Evolutionary conservation across 2,329 filamentous ascomycete genomes (phyloP), one percentile per base, ranked within the genome.

Genomic region (Alternaria arbusti): DNA sequence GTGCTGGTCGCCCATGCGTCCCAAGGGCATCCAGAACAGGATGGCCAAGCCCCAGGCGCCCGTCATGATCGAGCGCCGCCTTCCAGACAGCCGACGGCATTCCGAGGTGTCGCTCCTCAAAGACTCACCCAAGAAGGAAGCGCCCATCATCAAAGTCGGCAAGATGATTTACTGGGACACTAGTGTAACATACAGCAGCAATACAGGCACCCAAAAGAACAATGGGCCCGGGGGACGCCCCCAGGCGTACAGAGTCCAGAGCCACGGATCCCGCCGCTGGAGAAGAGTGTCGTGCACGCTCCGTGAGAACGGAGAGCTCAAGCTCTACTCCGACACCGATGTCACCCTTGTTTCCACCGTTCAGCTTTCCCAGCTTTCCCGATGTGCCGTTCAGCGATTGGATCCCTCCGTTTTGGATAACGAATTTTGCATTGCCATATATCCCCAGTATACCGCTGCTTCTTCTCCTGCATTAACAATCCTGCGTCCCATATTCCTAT

Each of bases 261-360:
- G 85, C 69, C 82, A 86, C 40, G 82, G 86, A 56, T 86, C 86
- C 49, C 83, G 85, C n/a, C 87, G 90, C 11, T 98, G 96, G 96
- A 89, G 92, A 72, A 88, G 88, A 67, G 93, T 98, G 5, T 97
- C 94, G 28, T 97, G 94, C 79, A 96, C 96, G 17, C 84, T 99
- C 23, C 92, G 97, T 70, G 96, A 98, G 76, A 97, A 97, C 72
- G 96, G 96, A 61, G 93, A 96, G 75, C 90, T 99, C 76, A 97
- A 95, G 74, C 86, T 99, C 11, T 90, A 96, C 79, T 55, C 91
- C 1, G 95, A 97, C 72, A 90, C 91, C 59, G 94, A 97, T 70
- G 89, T 91, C 50, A 89, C 89, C 0, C 85, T 96, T 9, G 85
- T 98, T 15, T 91, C 92, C 26, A 88, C 94, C 50, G 91, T 98